These are phyloP conservation scores for Fusarium sp. DNA, from an alignment of 2,329 filamentous ascomycete genomes.

Conservation along the genomic window DNA sequence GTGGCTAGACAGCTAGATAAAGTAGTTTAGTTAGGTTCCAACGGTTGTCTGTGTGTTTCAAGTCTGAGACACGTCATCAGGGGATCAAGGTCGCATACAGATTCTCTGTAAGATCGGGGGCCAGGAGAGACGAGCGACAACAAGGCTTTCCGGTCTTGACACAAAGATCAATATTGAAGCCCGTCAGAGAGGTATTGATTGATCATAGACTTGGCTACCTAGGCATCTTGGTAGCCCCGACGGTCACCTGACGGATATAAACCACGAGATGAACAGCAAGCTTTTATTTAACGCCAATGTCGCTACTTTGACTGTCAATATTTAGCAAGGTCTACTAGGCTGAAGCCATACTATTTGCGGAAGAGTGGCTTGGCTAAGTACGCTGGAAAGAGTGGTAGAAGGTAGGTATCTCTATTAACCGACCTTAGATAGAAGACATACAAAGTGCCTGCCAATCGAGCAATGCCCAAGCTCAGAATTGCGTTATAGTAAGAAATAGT, in stretches of 20 bases:
- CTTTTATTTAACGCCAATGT: neutral
- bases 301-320: neutral
- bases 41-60: constrained; percentile 22
- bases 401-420: neutral
- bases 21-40: constrained; percentile 13
- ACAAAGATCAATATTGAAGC: neutral
- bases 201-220: neutral
- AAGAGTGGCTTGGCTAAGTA: neutral
- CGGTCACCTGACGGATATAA: constrained; percentile 11
- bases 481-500: neutral
- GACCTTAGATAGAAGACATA: neutral
- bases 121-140: neutral
- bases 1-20: neutral
- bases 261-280: neutral
- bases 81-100: neutral
- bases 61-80: constrained; percentile 30
- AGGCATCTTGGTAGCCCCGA: neutral
- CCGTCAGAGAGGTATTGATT: neutral
- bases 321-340: neutral
- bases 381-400: neutral
- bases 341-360: neutral
- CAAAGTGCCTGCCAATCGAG: neutral
- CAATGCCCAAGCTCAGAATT: neutral
- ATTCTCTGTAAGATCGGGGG: neutral
- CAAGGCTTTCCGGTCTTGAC: neutral